A percentile compares a stretch with the other conserved stretches of the same genome.
Conservation (phyloP, 2,329 filamentous ascomycete genomes). For the Sporothrix dimorphospora region DNA sequence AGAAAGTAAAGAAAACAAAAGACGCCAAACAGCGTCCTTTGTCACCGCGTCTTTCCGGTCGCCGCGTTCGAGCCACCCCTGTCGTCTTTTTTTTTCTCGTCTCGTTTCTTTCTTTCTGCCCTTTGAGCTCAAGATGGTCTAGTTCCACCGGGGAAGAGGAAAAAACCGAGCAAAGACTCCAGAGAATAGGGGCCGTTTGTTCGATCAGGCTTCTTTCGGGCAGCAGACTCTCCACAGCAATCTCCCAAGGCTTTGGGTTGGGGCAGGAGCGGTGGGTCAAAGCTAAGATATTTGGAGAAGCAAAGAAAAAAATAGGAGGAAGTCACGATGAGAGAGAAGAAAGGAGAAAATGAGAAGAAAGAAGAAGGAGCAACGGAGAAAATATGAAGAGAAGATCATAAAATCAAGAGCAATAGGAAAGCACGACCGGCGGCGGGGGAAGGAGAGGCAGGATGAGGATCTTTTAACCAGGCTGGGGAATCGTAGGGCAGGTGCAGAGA, state of each 20-base stretch:
- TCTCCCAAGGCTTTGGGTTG: slow-evolving; percentile 21
- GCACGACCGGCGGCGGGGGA: slow-evolving; percentile 6
- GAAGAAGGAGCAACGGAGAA: background rate
- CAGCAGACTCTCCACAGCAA: slow-evolving; percentile 20
- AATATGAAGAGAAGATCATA: background rate
- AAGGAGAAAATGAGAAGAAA: background rate
- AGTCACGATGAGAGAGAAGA: slow-evolving; percentile 2
- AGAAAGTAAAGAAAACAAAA: slow-evolving; percentile 8
- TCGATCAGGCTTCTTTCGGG: slow-evolving; percentile 25
- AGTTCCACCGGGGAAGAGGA: slow-evolving; percentile 3
- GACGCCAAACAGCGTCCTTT: background rate
- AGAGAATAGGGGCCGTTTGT: slow-evolving; percentile 9
- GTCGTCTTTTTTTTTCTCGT: background rate
- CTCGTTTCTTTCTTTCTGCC: background rate
- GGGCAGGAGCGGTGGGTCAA: slow-evolving; percentile 18
- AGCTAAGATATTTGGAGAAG: slow-evolving; percentile 6
- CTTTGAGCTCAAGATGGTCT: background rate
- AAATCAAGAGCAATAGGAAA: slow-evolving; percentile 1
- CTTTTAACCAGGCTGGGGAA: slow-evolving; percentile 23
- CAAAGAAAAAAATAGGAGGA: slow-evolving; percentile 6
- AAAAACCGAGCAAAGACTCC: background rate
- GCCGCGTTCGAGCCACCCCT: slow-evolving; percentile 14
- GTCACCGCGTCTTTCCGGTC: slow-evolving; percentile 16
- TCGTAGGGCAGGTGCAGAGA: background rate
- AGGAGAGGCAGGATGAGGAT: slow-evolving; percentile 20